Evolutionary conservation across 2,329 filamentous ascomycete species (phyloP), one percentile per base, ranked within the genome.

Genomic region (Zasmidium citrigriseum): DNA sequence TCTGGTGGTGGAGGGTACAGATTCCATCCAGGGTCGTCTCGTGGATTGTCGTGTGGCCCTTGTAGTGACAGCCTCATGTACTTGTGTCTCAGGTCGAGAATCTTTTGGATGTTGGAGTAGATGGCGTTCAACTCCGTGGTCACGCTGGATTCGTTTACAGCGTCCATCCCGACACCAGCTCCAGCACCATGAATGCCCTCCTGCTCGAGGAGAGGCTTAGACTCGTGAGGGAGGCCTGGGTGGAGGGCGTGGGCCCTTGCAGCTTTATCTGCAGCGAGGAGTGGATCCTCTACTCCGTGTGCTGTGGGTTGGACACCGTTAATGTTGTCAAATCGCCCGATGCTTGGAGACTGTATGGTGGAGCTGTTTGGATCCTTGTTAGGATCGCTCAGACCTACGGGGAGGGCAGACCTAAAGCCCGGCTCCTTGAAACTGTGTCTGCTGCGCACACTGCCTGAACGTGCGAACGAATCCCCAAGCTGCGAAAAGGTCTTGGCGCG

Each of bases 1-100:
- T 96, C 90, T 4, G 93, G 95, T 3, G 93, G 93, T 14, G 90
- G 86, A 10, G 95, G 95, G 69, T 98, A 98, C 46, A 99, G 91
- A 54, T 84, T 82, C 93, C 93, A 99, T 51, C 81, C 83, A 0
- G 87, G 83, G 18, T 89, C 85, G 72, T 98, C 92, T 68, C 91
- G 91, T 1, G 95, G 95, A 66, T 98, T 97, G 71, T 96, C 91
- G 12, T 85, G 83, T 7, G 88, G 83, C 10, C 89, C 84, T 71
- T 99, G 95, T 20, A 93, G 79, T 0, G 95, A 98, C 16, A 97
- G 76, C 1, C 85, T 80, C 53, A 98, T 90, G 75, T 98, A 99
- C 69, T 91, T 96, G 73, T 92, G 88, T 60, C 95, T 86, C 44
- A 93, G 81, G 67, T 97, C 91, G 47, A 97, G 77, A n/a, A 98